phyloP scores from a whole-genome alignment of 371 early-diverging fungal species.

The Phascolomyces articulosus region DNA sequence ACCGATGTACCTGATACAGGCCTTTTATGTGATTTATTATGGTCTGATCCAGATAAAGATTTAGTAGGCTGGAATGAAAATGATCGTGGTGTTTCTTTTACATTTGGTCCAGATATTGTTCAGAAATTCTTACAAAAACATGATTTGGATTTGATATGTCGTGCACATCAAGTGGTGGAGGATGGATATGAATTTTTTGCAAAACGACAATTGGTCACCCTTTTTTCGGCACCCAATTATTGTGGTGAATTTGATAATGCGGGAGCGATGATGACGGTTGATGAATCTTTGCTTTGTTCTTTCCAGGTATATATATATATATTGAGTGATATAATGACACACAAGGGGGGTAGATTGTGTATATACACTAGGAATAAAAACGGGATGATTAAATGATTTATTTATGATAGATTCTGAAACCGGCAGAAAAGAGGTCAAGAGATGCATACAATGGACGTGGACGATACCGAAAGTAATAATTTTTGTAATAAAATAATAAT shows the following conservation, averaged over 20 bases:
- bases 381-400: not conserved
- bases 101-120: conserved; percentile 88
- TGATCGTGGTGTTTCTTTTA: conserved; percentile 90
- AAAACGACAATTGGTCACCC: conserved; percentile 90
- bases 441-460: conserved; percentile 45
- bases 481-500: not conserved
- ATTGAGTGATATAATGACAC: not conserved
- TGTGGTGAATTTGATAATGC: conserved; percentile 97
- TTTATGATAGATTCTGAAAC: conserved; percentile 69
- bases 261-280: conserved; percentile 98
- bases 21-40: conserved; percentile 95
- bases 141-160: conserved; percentile 90
- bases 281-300: conserved; percentile 91
- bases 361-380: too few species aligned
- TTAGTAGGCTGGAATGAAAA: conserved; percentile 87
- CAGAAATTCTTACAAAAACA: conserved; percentile 89
- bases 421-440: conserved; percentile 62
- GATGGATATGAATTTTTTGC: conserved; percentile 98
- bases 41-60: conserved; percentile 97
- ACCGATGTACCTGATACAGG: conserved; percentile 95
- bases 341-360: too few species aligned
- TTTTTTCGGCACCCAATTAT: conserved; percentile 97
- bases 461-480: not conserved
- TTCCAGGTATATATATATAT: conserved; percentile 62
- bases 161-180: conserved; percentile 97